These are phyloP conservation scores for Candida sanyaensis DNA, from an alignment of 1,139 yeast species.

Conservation along the genomic window DNA sequence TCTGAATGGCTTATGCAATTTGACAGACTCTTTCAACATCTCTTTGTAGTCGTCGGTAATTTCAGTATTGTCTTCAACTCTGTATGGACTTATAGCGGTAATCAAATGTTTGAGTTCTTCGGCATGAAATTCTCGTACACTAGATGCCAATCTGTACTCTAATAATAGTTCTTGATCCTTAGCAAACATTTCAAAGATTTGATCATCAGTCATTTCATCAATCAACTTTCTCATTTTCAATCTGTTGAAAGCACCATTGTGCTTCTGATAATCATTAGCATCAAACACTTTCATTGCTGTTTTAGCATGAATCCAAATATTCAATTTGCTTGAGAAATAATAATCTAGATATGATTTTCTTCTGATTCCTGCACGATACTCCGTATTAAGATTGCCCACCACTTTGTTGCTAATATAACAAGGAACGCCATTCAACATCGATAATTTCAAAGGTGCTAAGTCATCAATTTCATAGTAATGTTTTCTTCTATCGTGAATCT, in stretches of 20 bases:
- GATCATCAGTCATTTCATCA: slow-evolving; percentile 19
- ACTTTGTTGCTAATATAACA: slow-evolving; percentile 27
- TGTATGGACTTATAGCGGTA: slow-evolving; percentile 5
- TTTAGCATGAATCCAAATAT: slow-evolving; percentile 29
- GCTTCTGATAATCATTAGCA: slow-evolving; percentile 20
- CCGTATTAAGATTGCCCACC: slow-evolving; percentile 24
- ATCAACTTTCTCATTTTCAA: slow-evolving; percentile 4
- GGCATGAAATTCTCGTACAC: slow-evolving; percentile 18
- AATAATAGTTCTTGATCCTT: slow-evolving; percentile 17
- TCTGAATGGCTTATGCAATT: slow-evolving; percentile 28
- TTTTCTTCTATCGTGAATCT: slow-evolving; percentile 29
- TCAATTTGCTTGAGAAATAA: slow-evolving; percentile 29
- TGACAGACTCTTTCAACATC: slow-evolving; percentile 16
- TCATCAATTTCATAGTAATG: slow-evolving; percentile 25
- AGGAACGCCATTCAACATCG: slow-evolving; percentile 32
- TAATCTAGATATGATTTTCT: slow-evolving; percentile 24
- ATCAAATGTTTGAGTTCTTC: slow-evolving; percentile 19
- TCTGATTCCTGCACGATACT: slow-evolving; percentile 24
- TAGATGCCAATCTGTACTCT: slow-evolving; percentile 20
- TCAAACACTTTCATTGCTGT: slow-evolving; percentile 21
- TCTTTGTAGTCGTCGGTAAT: slow-evolving; percentile 4
- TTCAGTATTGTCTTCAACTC: slow-evolving; percentile 7
- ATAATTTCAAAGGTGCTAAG: slow-evolving; percentile 25
- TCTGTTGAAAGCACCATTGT: slow-evolving; percentile 4
- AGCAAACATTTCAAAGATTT: slow-evolving; percentile 16